Percentiles rank a stretch among this genome's conserved stretches.
These are phyloP conservation scores for Hortaea sp. DNA, from an alignment of 2,329 filamentous ascomycete species.

Conservation along the genomic window DNA sequence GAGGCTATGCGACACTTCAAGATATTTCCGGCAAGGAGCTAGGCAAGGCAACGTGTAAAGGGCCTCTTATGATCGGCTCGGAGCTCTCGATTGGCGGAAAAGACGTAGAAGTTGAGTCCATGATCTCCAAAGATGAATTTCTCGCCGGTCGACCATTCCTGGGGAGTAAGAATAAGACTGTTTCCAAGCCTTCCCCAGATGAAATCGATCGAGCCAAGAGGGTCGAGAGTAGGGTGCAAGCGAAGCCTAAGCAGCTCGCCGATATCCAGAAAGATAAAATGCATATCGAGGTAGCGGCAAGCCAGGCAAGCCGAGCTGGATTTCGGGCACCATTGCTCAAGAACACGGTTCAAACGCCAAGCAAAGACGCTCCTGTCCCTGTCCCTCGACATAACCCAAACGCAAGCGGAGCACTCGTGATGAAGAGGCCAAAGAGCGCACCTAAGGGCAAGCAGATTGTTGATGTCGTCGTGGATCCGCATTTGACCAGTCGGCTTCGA, in stretches of 20 bases:
- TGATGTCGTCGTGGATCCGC: constrained; percentile 62
- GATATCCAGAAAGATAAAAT: constrained; percentile 28
- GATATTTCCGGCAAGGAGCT: constrained; percentile 55
- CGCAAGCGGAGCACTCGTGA: constrained; percentile 51
- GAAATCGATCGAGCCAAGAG: constrained; percentile 16
- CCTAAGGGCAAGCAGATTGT: constrained; percentile 56
- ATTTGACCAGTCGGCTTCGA: constrained; percentile 52
- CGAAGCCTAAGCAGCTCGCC: constrained; percentile 26
- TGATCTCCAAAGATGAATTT: constrained; percentile 48
- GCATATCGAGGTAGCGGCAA: constrained; percentile 29
- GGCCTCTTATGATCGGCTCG: constrained; percentile 50
- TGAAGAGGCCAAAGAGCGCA: constrained; percentile 49
- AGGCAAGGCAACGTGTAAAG: constrained; percentile 46
- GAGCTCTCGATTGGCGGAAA: constrained; percentile 54
- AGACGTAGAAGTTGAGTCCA: constrained; percentile 57
- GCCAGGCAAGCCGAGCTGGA: constrained; percentile 29
- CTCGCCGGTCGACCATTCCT: constrained; percentile 20
- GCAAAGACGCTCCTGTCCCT: constrained; percentile 37
- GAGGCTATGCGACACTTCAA: constrained; percentile 50
- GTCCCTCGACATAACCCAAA: constrained; percentile 56
- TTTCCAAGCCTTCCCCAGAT: constrained; percentile 15
- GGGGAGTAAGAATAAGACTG: constrained; percentile 15
- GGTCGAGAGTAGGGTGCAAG: constrained; percentile 21
- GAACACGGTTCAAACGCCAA: constrained; percentile 31
- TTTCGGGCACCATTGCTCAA: constrained; percentile 56